Evolutionary conservation across 495 filamentous ascomycete genomes (phyloP).

Genomic region (Hapsidospora chrysogenum): DNA sequence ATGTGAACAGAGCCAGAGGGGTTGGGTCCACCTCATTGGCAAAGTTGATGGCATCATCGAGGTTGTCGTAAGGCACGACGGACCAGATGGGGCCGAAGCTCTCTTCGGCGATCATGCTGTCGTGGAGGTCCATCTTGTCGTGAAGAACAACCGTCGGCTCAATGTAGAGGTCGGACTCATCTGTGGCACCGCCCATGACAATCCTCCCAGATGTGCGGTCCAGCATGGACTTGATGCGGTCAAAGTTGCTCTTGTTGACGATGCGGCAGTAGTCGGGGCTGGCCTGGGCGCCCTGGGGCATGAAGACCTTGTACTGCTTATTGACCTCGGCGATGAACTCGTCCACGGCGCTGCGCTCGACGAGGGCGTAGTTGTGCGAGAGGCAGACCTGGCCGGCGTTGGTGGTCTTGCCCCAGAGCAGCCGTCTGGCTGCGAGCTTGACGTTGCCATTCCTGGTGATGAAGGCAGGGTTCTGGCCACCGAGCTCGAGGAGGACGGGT

Average conservation of each 20-base stretch:
- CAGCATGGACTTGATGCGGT: conserved; percentile 76
- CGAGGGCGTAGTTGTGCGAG: conserved; percentile 72
- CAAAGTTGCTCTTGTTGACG: conserved; percentile 60
- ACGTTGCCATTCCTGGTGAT: conserved; percentile 69
- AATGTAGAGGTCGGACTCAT: conserved; percentile 63
- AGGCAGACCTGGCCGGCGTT: conserved; percentile 86
- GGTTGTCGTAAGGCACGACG: conserved; percentile 51
- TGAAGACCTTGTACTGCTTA: conserved; percentile 58
- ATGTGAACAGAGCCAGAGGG: conserved; percentile 67
- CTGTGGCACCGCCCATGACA: conserved; percentile 65
- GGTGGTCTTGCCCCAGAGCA: conserved; percentile 73
- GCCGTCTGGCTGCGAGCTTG: conserved; percentile 60
- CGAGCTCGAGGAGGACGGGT: conserved; percentile 76
- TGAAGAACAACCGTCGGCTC: conserved; percentile 75
- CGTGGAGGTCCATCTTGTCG: conserved; percentile 48
- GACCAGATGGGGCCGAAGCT: conserved; percentile 81
- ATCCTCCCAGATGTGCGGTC: conserved; percentile 71
- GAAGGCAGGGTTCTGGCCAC: conserved; percentile 82
- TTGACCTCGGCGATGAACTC: conserved; percentile 62
- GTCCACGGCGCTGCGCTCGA: conserved; percentile 56
- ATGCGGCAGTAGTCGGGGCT: conserved; percentile 65
- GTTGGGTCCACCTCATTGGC: conserved; percentile 64
- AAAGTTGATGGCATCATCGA: conserved; percentile 67
- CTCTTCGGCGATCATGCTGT: conserved; percentile 66
- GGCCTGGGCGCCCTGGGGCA: conserved; percentile 60